Evolutionary conservation across 108 stramenopile genomes (phyloP), one percentile per base, ranked within the genome.

Genomic region (Parmales sp.): DNA sequence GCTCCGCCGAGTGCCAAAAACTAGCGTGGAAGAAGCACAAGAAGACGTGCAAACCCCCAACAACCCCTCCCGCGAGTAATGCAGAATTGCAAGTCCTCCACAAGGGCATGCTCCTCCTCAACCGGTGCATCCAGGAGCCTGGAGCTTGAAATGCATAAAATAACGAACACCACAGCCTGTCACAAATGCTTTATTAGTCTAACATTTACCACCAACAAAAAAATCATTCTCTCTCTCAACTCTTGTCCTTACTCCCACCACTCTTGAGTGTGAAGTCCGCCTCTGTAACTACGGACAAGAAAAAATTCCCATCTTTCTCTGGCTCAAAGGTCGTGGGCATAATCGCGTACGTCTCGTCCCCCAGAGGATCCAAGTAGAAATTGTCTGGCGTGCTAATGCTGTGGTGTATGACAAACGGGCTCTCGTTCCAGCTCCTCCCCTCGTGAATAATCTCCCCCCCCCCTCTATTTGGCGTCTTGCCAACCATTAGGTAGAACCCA

Each of bases 251-350:
- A 19, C 36, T 20, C 26, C 38, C 37, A 1, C 13, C 63, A 1
- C 37, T 38, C 63, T n/a, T 65, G 0, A 78, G 75, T 11, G 54
- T 63, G 63, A 81, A 81, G 9, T 77, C 76, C 37, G 39, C 78
- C 38, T 81, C 78, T 20, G 67, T 44, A 18, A 69, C 36, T 19
- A 81, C 76, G 16, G 78, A 76, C 29, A 81, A 65, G 38, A 79
- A 75, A 49, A 81, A 81, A 9, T 64, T 65, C 9, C 81, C 81
- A 20, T 60, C 50, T 50, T 82, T 79, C 23, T 65, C 74, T 11
- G 75, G 75, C 4, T 68, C 78, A 45, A 79, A 82, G 0, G 81
- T 82, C 3, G 76, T 46, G 7, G 81, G 81, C 78, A 82, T 75
- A 23, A 82, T 82, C 3, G 71, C 70, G 48, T 73, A 78, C 5